A percentile compares a stretch with the other conserved stretches of the same genome.
Conservation (phyloP, 176 grass and related monocot species). For the Canna indica region DNA sequence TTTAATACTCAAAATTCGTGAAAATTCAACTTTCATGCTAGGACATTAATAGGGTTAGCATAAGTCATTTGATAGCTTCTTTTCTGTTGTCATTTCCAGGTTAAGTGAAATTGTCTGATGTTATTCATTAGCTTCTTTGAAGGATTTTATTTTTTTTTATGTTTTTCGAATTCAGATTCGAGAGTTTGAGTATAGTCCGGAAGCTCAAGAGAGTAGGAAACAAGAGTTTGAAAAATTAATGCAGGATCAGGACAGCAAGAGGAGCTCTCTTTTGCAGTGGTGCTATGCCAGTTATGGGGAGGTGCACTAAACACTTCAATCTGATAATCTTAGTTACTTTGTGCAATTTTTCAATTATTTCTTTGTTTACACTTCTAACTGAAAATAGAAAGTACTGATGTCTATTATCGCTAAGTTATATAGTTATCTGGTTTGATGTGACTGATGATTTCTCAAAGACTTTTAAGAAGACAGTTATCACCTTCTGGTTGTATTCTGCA, state of each 20-base stretch:
- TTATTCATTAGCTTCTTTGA: not conserved
- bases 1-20: not conserved
- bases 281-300: constrained; percentile 96
- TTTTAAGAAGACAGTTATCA: not conserved
- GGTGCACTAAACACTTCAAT: constrained; percentile 29
- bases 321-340: not conserved
- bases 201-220: constrained; percentile 72
- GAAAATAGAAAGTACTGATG: not conserved
- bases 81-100: not conserved
- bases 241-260: constrained; percentile 78
- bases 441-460: not conserved
- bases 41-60: not conserved
- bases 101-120: not conserved
- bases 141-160: constrained; percentile 11
- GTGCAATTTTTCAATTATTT: not conserved
- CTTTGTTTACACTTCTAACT: not conserved
- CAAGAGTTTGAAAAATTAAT: constrained; percentile 77
- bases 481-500: not conserved
- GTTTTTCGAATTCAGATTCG: constrained; percentile 46
- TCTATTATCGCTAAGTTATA: not conserved
- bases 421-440: not conserved
- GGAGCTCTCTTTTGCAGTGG: constrained; percentile 78
- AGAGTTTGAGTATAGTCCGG: constrained; percentile 87
- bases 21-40: not conserved
- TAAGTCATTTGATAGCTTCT: not conserved